Conservation (phyloP, 805 yeast genomes). For the Clavispora phyllophila region DNA sequence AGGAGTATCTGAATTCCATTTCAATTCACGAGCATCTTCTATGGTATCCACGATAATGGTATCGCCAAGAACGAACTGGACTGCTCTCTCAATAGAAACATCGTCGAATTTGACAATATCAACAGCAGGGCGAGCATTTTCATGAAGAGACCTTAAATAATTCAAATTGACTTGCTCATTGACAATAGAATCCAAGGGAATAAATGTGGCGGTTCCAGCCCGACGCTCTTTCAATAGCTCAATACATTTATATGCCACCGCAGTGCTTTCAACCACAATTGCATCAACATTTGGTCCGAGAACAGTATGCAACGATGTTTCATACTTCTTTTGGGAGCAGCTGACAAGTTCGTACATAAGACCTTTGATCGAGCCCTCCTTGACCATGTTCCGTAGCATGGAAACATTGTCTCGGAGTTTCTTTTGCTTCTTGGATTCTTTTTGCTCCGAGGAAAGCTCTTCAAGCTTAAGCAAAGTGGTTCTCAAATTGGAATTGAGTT, state of each 20-base stretch:
- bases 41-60: constrained; percentile 73
- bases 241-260: constrained; percentile 72
- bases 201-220: constrained; percentile 78
- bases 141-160: constrained; percentile 48
- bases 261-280: constrained; percentile 69
- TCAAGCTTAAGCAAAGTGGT: constrained; percentile 57
- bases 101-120: constrained; percentile 72
- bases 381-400: constrained; percentile 64
- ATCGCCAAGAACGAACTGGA: constrained; percentile 74
- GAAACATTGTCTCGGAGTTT: constrained; percentile 68
- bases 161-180: constrained; percentile 50
- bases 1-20: constrained; percentile 47
- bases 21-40: constrained; percentile 61
- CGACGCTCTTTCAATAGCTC: constrained; percentile 78
- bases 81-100: constrained; percentile 63
- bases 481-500: constrained; percentile 58
- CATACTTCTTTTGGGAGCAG: constrained; percentile 70
- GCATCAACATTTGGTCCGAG: constrained; percentile 80
- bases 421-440: constrained; percentile 69
- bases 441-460: constrained; percentile 68
- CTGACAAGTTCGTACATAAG: constrained; percentile 72
- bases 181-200: constrained; percentile 75
- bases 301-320: constrained; percentile 67
- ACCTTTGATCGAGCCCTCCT: constrained; percentile 74
- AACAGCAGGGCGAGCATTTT: constrained; percentile 57